Evolutionary conservation across 257 asterid species (phyloP).

Genomic region (Solanum chmielewskii): DNA sequence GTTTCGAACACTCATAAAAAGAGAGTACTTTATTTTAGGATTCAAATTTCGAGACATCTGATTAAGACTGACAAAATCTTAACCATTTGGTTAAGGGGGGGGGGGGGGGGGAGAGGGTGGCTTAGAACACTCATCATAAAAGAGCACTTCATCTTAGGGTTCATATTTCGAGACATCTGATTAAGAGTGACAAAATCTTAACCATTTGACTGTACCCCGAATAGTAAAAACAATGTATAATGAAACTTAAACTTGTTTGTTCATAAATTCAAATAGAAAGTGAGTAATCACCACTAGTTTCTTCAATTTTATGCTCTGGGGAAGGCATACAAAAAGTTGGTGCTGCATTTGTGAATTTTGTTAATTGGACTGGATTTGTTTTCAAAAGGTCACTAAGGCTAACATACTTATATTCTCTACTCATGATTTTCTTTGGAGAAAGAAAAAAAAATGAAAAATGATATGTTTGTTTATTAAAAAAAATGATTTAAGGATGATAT

Average conservation of each 20-base stretch:
- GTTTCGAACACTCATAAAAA: too few relatives aligned
- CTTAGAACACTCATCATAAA: too few relatives aligned
- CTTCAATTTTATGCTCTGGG: neutral
- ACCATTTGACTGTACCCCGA: too few relatives aligned
- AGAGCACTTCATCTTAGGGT: too few relatives aligned
- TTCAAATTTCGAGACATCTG: neutral
- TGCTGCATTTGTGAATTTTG: neutral
- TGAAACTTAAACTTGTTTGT: neutral
- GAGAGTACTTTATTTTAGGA: neutral
- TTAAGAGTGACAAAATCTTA: too few relatives aligned
- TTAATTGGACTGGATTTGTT: neutral
- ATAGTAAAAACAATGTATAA: too few relatives aligned
- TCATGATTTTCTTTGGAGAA: neutral
- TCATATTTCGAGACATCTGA: too few relatives aligned
- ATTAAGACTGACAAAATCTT: neutral
- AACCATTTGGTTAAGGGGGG: neutral
- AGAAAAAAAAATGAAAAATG: neutral
- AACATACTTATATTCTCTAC: neutral
- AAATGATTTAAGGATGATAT: neutral
- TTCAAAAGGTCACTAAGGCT: constrained; percentile 7
- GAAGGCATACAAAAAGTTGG: neutral
- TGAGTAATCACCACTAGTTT: neutral
- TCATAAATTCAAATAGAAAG: neutral
- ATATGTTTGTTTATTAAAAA: neutral
- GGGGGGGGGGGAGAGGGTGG: too few relatives aligned